Evolutionary conservation across 2,329 filamentous ascomycete genomes (phyloP), one percentile per base, ranked within the genome.

Genomic region (Trichoderma asperellum): DNA sequence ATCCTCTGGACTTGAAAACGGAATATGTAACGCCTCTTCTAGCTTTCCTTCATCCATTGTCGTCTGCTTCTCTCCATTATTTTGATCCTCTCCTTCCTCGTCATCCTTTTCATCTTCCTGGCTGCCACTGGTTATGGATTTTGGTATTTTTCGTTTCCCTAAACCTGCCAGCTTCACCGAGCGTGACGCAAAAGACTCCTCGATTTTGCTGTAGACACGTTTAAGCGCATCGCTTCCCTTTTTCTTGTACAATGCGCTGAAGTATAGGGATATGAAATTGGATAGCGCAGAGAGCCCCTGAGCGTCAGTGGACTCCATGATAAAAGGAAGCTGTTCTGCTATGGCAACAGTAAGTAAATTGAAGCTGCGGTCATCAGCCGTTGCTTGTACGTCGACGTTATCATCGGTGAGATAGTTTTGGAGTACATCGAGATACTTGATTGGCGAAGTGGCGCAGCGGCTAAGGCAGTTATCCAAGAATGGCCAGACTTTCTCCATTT

Each of bases 381-480:
- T 64, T 4, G 72, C 58, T 1, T 69, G 47, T 2, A 76, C 71
- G n/a, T 79, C 72, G n/a, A 79, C 73, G 52, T 77, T 72, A 55
- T 74, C 74, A 14, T 76, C 76, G 3, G 73, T 73, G 4, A 76
- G 59, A 40, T 77, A 78, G 52, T 88, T 84, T 66, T 89, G 85
- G 32, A 92, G 79, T 75, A 89, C 83, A 71, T 96, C 91, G 34
- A 96, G 88, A 75, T 97, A 95, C 76, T 93, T 96, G 75, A 96
- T 90, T 0, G 93, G 92, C 29, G 91, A 90, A 2, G 82, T 89
- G 18, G 90, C 89, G 73, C 92, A 92, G 29, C 94, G 88, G 35
- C 88, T 88, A 64, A 92, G 84, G 78, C 93, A 96, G 71, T 96
- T 94, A 75, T 97, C 94, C 32, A 97, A 78, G 75, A 96, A 96